A percentile compares a stretch with the other conserved stretches of the same genome.
phyloP scores from a whole-genome alignment of 176 grass and related monocot genomes.

The Phragmites australis region DNA sequence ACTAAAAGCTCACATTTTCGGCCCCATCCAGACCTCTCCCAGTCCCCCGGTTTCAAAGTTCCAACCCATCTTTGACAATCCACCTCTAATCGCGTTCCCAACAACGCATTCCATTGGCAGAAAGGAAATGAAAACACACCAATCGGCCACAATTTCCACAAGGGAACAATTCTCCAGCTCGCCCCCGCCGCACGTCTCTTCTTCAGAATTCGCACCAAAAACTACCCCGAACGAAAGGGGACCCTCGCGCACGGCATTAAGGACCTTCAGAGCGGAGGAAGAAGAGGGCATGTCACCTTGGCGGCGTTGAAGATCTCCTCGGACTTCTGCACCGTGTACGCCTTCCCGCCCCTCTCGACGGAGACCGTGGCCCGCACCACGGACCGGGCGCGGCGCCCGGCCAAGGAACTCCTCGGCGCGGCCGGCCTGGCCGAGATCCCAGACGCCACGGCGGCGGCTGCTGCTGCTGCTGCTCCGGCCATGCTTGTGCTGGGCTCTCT shows the following conservation, averaged over 20 bases:
- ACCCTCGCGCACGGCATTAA: neutral
- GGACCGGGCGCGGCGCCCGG: slow-evolving; percentile 18
- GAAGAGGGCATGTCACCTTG: slow-evolving; percentile 41
- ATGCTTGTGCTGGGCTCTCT: neutral
- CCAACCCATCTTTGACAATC: neutral
- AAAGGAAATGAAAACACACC: neutral
- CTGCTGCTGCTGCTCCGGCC: slow-evolving; percentile 30
- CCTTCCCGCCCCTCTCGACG: slow-evolving; percentile 59
- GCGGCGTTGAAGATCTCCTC: slow-evolving; percentile 90
- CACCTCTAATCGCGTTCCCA: neutral
- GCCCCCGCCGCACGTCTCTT: slow-evolving; percentile 10
- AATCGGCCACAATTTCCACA: neutral
- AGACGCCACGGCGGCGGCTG: slow-evolving; percentile 38
- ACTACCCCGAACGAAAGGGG: neutral
- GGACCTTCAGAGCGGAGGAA: neutral
- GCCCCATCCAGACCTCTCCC: neutral
- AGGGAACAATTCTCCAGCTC: neutral
- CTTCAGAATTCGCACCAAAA: slow-evolving; percentile 8
- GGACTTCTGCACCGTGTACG: slow-evolving; percentile 62
- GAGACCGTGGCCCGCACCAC: slow-evolving; percentile 58
- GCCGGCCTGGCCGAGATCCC: slow-evolving; percentile 29
- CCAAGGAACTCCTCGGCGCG: neutral
- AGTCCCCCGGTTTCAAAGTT: neutral
- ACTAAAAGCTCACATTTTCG: slow-evolving; percentile 12
- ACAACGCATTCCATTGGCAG: neutral